Base-by-base conservation (phyloP, 2,329 filamentous ascomycete genomes). In the Colletotrichum sp. region DNA sequence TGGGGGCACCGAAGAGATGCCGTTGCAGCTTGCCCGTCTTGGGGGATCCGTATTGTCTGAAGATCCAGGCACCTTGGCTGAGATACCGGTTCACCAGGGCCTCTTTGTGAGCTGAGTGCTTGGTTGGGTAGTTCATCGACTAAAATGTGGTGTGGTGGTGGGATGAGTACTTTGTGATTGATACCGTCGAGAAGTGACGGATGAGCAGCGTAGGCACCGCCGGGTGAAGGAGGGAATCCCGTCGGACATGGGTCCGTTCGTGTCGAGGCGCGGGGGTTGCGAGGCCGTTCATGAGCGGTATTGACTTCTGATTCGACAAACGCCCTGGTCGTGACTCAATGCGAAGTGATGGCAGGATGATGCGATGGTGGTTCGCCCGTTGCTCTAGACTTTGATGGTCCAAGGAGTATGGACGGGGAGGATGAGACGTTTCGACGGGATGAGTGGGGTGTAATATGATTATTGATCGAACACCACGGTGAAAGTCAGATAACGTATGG, bases 321-420 rank as follows among this genome's bases (percentile, higher is more conserved):
- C 16, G 44, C 55, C 71, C 71, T 66, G 36, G 71, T 39, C 30
- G 71, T 69, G 74, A 74, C 64, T 70, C 74, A 74, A 66, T 75
- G 60, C 75, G 63, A 74, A 71, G 39, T 71, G 65, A 77, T 71
- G 66, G 44, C 26, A 75, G 60, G 28, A 63, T 77, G 71, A 57
- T 75, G 71, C 32, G 65, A 36, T 39, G 57, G 55, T 52, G 70
- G 39, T 65, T 73, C 44, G 70, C 32, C 39, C 18, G 9, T 67
- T 39, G 69, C 72, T 64, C 72, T 57, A 39, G 30, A 75, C 36
- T 67, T 55, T 62, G 63, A 30, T 16, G 39, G 55, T 63, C 26
- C 26, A 55, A n/a, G 55, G 52, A 67, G 60, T 8, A 57, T 18
- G 44, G 52, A 69, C 26, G 16, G 64, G 34, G 28, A 57, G 57